Percentiles rank a stretch among this genome's conserved stretches.
phyloP scores from a whole-genome alignment of 2,329 filamentous ascomycete species.

The Phyllosticta citriasiana region DNA sequence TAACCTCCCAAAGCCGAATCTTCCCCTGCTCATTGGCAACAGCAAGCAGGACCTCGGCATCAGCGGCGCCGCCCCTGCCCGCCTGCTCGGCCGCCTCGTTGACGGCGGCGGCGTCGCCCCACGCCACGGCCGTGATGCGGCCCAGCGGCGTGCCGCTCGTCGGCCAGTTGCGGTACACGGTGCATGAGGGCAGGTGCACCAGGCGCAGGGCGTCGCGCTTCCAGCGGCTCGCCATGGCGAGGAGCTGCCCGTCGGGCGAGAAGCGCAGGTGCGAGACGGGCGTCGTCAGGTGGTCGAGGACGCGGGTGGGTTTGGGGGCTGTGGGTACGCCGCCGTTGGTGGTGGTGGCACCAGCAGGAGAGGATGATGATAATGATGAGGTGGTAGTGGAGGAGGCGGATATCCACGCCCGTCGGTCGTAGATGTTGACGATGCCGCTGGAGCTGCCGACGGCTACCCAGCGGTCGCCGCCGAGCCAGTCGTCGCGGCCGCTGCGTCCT shows the following conservation, averaged over 20 bases:
- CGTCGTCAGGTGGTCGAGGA: conserved; percentile 79
- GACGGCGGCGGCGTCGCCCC: conserved; percentile 34
- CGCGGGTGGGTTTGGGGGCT: conserved; percentile 60
- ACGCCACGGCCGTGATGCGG: conserved; percentile 54
- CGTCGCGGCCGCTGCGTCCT: conserved; percentile 51
- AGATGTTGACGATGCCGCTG: conserved; percentile 85
- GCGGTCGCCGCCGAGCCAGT: conserved; percentile 61
- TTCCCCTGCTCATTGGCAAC: conserved; percentile 85
- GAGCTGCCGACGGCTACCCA: conserved; percentile 85
- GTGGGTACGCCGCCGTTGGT: conserved; percentile 47
- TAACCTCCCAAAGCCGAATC: conserved; percentile 73
- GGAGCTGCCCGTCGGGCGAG: conserved; percentile 77
- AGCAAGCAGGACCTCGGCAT: conserved; percentile 47
- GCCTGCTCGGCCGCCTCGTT: conserved; percentile 40
- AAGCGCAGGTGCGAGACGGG: conserved; percentile 72
- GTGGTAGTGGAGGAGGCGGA: conserved; percentile 10
- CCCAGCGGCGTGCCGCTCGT: conserved; percentile 83
- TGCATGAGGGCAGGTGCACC: conserved; percentile 84
- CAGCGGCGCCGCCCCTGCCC: conserved; percentile 14
- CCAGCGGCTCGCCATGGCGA: conserved; percentile 76
- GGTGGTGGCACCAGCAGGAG: conserved; percentile 21
- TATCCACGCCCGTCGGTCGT: conserved; percentile 63
- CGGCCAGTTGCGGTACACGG: conserved; percentile 95
- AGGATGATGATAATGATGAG: background rate
- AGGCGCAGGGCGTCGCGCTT: conserved; percentile 82